These are phyloP conservation scores for Millerozyma miso DNA, from an alignment of 805 yeast species.

Conservation along the genomic window DNA sequence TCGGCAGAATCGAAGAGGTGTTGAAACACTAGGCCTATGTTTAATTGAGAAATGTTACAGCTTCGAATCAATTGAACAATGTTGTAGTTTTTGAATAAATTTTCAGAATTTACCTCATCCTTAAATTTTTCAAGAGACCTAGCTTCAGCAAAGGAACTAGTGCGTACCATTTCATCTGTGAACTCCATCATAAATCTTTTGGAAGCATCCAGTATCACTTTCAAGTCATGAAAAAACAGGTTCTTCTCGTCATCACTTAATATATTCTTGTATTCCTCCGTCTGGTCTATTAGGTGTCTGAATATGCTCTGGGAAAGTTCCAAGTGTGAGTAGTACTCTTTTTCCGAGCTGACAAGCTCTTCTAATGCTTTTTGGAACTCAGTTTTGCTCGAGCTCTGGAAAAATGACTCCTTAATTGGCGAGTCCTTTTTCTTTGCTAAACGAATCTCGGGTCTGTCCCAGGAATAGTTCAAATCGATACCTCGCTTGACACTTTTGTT, in stretches of 20 bases:
- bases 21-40: slow-evolving; percentile 10
- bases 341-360: slow-evolving; percentile 30
- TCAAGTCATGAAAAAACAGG: slow-evolving; percentile 41
- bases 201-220: slow-evolving; percentile 31
- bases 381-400: neutral
- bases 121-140: slow-evolving; percentile 3
- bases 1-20: slow-evolving; percentile 3
- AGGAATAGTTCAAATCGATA: slow-evolving; percentile 1
- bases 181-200: slow-evolving; percentile 8
- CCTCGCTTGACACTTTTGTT: slow-evolving; percentile 1
- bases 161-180: slow-evolving; percentile 4
- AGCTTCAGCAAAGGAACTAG: slow-evolving; percentile 3
- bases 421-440: slow-evolving; percentile 30
- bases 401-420: slow-evolving; percentile 23
- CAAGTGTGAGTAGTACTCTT: slow-evolving; percentile 25
- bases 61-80: slow-evolving; percentile 5
- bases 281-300: slow-evolving; percentile 24
- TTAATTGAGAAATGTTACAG: slow-evolving; percentile 4
- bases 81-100: neutral
- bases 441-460: neutral
- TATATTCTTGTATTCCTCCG: slow-evolving; percentile 22
- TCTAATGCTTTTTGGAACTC: slow-evolving; percentile 10
- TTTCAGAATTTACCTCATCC: neutral
- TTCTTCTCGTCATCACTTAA: slow-evolving; percentile 31
- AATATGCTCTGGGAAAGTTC: slow-evolving; percentile 25